Base-by-base conservation (phyloP, 495 filamentous ascomycete species). In the Annulohypoxylon maeteangense region DNA sequence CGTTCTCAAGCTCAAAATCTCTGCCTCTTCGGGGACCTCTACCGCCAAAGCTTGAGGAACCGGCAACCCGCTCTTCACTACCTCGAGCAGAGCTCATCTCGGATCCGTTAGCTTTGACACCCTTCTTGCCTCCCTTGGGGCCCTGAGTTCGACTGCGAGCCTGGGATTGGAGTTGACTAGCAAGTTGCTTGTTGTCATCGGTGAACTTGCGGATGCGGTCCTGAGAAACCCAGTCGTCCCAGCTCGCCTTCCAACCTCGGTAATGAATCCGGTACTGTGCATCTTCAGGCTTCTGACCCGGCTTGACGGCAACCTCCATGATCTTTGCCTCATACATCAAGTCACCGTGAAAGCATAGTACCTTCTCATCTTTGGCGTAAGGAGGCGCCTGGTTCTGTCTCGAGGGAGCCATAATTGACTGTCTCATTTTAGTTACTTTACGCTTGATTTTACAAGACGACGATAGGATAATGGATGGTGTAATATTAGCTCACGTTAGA, bases 161-260 rank as follows among this genome's bases (percentile, higher is more conserved):
- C 74, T 91, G 88, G 20, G 83, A 81, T 60, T 87, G 84, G 0
- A 93, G 84, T 73, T 89, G 87, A 44, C 80, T 76, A n/a, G 93
- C 93, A 7, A 97, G 86, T 68, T 93, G 92, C 75, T 91, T 90
- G 79, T 98, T 98, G 81, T 98, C 95, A 38, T 97, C 93, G 36
- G 89, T 97, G 79, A 93, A 90, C 83, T 98, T 98, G 63, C 95
- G 90, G 12, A 99, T 89, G 59, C 95, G 93, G 78, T 98, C 95
- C 78, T 95, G 90, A 7, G 92, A 89, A 40, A 98, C 95, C 94
- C 95, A 98, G 84, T 99, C 95, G 83, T 99, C 95, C 95, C 95
- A 99, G 90, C 93, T 97, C 77, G 92, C 92, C 82, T 99, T 99
- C 95, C 95, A 98, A 67, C 95, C 95, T 79, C 98, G 98, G 82